These are phyloP conservation scores for Syncephalastrum monosporum DNA, from an alignment of 371 early-diverging fungal genomes.

Conservation along the genomic window DNA sequence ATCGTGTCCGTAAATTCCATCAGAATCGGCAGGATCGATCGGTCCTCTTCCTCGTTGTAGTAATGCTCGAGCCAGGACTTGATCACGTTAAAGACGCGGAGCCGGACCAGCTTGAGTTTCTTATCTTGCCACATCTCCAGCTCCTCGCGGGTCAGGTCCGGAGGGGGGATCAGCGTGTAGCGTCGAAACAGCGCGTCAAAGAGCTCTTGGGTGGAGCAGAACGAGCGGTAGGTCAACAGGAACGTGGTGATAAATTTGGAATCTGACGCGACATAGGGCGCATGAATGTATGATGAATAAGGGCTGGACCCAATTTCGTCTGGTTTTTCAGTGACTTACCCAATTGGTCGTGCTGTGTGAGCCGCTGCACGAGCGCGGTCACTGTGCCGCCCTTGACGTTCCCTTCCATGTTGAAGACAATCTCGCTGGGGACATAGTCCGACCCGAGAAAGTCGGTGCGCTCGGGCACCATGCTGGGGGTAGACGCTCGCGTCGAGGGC, in stretches of 20 bases:
- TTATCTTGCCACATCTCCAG: constrained; percentile 79
- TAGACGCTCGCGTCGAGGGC: not conserved
- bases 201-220: constrained; percentile 74
- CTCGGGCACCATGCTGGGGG: constrained; percentile 16
- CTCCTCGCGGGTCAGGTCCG: constrained; percentile 65
- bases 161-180: constrained; percentile 74
- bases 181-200: constrained; percentile 71
- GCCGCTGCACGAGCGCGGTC: constrained; percentile 76
- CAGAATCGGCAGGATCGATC: constrained; percentile 61
- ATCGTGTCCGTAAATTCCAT: constrained; percentile 73
- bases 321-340: constrained; percentile 33
- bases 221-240: constrained; percentile 89
- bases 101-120: constrained; percentile 82
- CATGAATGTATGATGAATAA: not conserved
- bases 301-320: not conserved
- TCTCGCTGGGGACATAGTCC: constrained; percentile 70
- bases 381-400: constrained; percentile 90
- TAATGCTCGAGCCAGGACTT: constrained; percentile 90
- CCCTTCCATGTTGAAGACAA: constrained; percentile 83
- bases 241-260: constrained; percentile 81
- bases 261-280: constrained; percentile 35
- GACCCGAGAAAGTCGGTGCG: constrained; percentile 67
- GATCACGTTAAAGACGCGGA: constrained; percentile 90
- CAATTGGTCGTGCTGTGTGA: constrained; percentile 84
- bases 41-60: constrained; percentile 78